These are phyloP conservation scores for Tetrapyrgos nigripes DNA, from an alignment of 1,284 basidiomycete genomes.

Conservation along the genomic window DNA sequence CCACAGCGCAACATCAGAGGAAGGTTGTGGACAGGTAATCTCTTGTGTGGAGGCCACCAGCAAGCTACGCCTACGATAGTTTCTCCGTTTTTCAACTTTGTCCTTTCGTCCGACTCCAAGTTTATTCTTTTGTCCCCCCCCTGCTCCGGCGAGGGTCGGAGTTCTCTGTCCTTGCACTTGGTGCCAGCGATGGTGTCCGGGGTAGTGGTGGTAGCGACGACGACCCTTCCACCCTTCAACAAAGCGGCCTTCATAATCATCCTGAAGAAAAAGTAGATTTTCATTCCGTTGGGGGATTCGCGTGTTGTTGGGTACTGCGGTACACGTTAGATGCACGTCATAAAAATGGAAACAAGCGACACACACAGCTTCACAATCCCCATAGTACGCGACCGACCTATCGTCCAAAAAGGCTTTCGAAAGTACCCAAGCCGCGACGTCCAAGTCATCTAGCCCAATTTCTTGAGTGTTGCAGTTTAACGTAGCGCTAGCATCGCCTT, in stretches of 20 bases:
- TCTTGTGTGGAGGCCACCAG: constrained; percentile 7
- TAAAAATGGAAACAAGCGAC: background rate
- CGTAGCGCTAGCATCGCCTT: constrained; percentile 6
- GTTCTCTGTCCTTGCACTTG: too few species aligned
- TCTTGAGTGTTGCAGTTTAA: background rate
- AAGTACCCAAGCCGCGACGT: background rate
- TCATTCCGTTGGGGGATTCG: background rate
- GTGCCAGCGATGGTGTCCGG: background rate
- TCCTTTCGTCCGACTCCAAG: background rate
- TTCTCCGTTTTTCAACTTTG: background rate
- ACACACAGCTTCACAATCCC: background rate
- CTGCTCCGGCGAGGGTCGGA: too few species aligned
- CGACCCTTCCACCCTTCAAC: background rate
- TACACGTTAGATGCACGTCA: background rate
- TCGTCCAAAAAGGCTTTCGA: constrained; percentile 6
- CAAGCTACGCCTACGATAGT: constrained; percentile 2
- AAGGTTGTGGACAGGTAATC: background rate
- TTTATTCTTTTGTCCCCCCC: too few species aligned
- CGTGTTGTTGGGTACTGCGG: background rate
- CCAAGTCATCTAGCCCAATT: constrained; percentile 1
- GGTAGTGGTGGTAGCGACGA: background rate
- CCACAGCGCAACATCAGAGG: constrained; percentile 7
- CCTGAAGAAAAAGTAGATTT: background rate
- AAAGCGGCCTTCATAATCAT: background rate
- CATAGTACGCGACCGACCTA: background rate